Base-by-base conservation (phyloP, 1,284 basidiomycete species). In the Inonotus hispidus region DNA sequence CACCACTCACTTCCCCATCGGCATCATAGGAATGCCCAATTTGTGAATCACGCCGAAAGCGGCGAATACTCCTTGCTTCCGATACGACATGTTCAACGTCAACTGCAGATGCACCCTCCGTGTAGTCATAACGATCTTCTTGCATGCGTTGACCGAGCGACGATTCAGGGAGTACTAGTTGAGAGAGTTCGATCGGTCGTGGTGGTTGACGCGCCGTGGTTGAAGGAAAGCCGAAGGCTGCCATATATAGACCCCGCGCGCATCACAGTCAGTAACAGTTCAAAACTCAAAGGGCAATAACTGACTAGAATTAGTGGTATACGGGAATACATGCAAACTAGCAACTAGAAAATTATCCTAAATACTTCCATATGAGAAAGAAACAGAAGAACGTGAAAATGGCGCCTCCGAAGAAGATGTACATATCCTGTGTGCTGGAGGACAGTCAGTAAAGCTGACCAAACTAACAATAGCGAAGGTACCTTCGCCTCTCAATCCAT, bases 401-500 rank as follows among this genome's bases (percentile, higher is more conserved):
- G 1, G 87, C 88, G 7, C 94, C 95, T 6, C 75, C 87, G 50
- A 90, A 74, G 74, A 97, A 94, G 66, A 97, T 95, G 67, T 92
- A 95, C 78, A 88, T 92, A 70, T 98, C 95, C 72, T 95, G 93
- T 43, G 88, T 92, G 71, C 93, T 95, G 70, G 19, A 32, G 59
- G 67, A 66, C 56, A 10, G 16, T 53, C 39, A 58, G 19, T 10
- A 52, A 32, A 39, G 53, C 25, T 19, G 35, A 47, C 25, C 59
- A 38, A n/a, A 35, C 35, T 41, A 21, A 54, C 32, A 53, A 5
- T 72, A 77, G 56, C 57, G 32, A 21, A 74, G 78, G 69, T 69
- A 93, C 88, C 92, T 95, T 72, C 95, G 79, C 66, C 87, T 82
- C 71, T 98, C 95, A 66, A 98, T 94, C 92, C 94, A 98, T 1